Base-by-base conservation (phyloP, 106 monocot species). In the Allium fistulosum region DNA sequence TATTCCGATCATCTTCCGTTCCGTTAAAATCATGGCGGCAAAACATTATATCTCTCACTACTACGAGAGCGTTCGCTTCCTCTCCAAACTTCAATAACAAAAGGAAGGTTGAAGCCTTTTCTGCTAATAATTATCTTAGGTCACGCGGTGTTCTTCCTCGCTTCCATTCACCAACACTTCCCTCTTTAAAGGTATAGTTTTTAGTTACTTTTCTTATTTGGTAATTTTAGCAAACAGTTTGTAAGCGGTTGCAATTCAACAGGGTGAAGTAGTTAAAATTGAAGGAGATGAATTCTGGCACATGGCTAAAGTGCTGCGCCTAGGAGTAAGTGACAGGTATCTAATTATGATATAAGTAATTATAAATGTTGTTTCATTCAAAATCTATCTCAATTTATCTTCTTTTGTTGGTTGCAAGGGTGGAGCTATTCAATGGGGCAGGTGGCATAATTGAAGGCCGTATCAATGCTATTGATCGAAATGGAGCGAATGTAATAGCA, bases 251-350 rank as follows among this genome's bases (percentile, higher is more conserved):
- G 7, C 53, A 26, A 46, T 59, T 4, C 15, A 7, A 57, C 77
- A 92, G 97, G 97, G 92, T 46, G 74, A 69, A 61, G 74, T 81
- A 60, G 79, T 92, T 26, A 76, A 83, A 28, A 63, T 97, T 50
- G 78, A 97, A 65, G 97, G 89, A n/a, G 97, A 97, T 46, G 97
- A 97, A 75, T 92, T 97, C 77, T 92, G 86, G 88, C 97, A 97
- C 79, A 92, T 92, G 92, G 76, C 89, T 13, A 88, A 81, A 72
- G 97, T 97, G 53, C 56, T 92, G 49, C 92, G 92, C 3, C 74
- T 97, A 59, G 65, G 82, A 26, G 58, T 81, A 2, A 74, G 83
- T 49, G 89, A 86, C 63, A 82, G 92, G 97, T 97, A 37, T 37
- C 5, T 37, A 49, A 12, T 26, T 46, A 45, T 15, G 53, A 55